Evolutionary conservation across 306 rosid genomes (phyloP).

Genomic region (Fragaria nilgerrensis): DNA sequence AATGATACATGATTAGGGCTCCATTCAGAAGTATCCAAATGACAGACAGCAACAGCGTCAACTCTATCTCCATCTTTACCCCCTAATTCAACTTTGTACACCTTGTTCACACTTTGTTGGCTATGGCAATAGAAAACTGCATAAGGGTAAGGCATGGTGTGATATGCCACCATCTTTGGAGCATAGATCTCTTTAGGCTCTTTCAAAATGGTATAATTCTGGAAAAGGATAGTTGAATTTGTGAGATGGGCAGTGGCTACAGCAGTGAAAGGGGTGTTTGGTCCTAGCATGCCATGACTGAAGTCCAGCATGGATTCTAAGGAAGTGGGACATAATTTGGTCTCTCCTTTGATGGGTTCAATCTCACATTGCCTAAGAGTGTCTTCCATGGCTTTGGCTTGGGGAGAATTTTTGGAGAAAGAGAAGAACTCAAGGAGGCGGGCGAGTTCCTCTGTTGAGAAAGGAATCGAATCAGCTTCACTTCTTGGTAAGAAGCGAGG

Average conservation of each 20-base stretch:
- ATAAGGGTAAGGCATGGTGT: constrained; percentile 77
- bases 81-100: constrained; percentile 35
- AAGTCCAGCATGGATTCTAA: constrained; percentile 72
- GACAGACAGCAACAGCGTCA: constrained; percentile 69
- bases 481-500: constrained; percentile 50
- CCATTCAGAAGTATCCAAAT: constrained; percentile 81
- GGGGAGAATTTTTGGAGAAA: constrained; percentile 49
- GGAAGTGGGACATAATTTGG: constrained; percentile 70
- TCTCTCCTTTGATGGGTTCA: constrained; percentile 61
- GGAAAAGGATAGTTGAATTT: constrained; percentile 48
- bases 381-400: constrained; percentile 66
- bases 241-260: constrained; percentile 46
- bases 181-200: constrained; percentile 41
- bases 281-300: constrained; percentile 35
- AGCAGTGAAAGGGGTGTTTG: constrained; percentile 21
- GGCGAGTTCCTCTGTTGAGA: constrained; percentile 48
- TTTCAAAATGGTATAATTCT: constrained; percentile 60
- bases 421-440: constrained; percentile 48
- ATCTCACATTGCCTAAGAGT: constrained; percentile 60
- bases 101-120: constrained; percentile 49
- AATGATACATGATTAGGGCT: constrained; percentile 58
- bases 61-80: constrained; percentile 67
- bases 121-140: constrained; percentile 65
- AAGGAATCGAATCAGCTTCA: constrained; percentile 56
- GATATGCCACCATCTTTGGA: constrained; percentile 76